These are phyloP conservation scores for Metschnikowia hibisci DNA, from an alignment of 805 yeast species.

Conservation along the genomic window DNA sequence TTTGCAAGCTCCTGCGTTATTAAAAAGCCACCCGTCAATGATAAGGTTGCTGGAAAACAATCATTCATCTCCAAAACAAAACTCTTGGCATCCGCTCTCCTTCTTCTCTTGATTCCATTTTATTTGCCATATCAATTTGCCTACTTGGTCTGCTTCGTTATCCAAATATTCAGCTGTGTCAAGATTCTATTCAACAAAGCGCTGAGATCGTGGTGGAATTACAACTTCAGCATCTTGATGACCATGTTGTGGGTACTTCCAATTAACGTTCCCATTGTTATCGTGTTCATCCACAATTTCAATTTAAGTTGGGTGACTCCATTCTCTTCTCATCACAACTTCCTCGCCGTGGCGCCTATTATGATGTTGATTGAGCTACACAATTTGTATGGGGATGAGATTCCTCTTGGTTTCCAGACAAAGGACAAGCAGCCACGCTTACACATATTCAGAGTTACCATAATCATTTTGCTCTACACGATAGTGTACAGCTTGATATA, in stretches of 20 bases:
- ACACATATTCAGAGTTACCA: conserved; percentile 11
- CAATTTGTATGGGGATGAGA: conserved; percentile 26
- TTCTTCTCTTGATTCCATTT: conserved; percentile 46
- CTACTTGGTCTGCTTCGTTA: conserved; percentile 52
- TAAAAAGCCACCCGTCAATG: background rate
- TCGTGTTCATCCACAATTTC: conserved; percentile 80
- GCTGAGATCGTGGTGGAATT: conserved; percentile 42
- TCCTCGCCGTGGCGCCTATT: conserved; percentile 72
- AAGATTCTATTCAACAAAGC: conserved; percentile 19
- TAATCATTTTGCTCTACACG: conserved; percentile 44
- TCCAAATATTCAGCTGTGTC: conserved; percentile 55
- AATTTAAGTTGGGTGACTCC: conserved; percentile 78
- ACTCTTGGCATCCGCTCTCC: conserved; percentile 34
- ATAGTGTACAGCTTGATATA: conserved; percentile 61
- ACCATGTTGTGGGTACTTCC: conserved; percentile 78
- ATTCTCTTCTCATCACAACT: conserved; percentile 81
- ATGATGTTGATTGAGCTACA: conserved; percentile 55
- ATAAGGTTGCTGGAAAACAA: background rate
- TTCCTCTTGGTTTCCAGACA: conserved; percentile 30
- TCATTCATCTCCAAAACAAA: conserved; percentile 4
- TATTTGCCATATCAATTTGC: conserved; percentile 83
- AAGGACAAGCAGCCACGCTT: conserved; percentile 2
- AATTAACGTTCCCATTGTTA: conserved; percentile 68
- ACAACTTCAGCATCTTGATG: conserved; percentile 57
- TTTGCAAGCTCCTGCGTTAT: background rate